Base-by-base conservation (phyloP, 164 flowering plant species). In the Hamamelis virginiana region DNA sequence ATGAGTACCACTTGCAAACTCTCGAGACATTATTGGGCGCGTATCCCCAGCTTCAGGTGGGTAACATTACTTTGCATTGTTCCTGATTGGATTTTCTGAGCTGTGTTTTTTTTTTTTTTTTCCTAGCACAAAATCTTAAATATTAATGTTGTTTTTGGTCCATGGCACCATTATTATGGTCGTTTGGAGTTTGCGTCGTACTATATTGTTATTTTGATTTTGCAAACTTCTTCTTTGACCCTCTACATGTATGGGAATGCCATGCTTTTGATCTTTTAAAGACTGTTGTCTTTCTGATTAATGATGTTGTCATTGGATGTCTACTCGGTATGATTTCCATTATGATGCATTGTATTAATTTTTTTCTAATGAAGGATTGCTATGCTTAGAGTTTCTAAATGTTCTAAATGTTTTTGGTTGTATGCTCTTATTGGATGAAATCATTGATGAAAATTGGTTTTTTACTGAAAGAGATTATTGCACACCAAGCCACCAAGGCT, bases 1-100 rank as follows among this genome's bases (percentile, higher is more conserved):
- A 96, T 86, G 98, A 96, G 71, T 96, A 91, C 76, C 99, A 96
- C 80, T 86, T 96, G 83, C 99, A 93, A 73, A 96, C 98, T 59
- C 97, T 96, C 64, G 98, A 93, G 78, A 83, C 89, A 61, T 74
- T 93, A 72, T 81, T 96, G 83, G 93, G 87, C 75, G 96, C 97
- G 65, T 96, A 87, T 76, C 87, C 87, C 18, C 87, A 86, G 80
- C 85, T 86, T 73, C 89, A 84, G 85, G 92, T 83, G 50, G 48
- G 83, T 77, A 51, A 55, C 44, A 15, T 33, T 19, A 5, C 25
- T 0, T 25, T 14, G 3, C 10, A 57, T 26, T 26, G 25, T 25
- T 25, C 9, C 1, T 22, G 0, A 1, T 25, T 25, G 60, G 38
- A 57, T 3, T 26, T 14, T 25, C 11, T 33, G 4, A 33, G 41